A percentile compares a stretch with the other conserved stretches of the same genome.
Conservation (phyloP, 2,329 filamentous ascomycete species). For the Metarhizium robertsii region DNA sequence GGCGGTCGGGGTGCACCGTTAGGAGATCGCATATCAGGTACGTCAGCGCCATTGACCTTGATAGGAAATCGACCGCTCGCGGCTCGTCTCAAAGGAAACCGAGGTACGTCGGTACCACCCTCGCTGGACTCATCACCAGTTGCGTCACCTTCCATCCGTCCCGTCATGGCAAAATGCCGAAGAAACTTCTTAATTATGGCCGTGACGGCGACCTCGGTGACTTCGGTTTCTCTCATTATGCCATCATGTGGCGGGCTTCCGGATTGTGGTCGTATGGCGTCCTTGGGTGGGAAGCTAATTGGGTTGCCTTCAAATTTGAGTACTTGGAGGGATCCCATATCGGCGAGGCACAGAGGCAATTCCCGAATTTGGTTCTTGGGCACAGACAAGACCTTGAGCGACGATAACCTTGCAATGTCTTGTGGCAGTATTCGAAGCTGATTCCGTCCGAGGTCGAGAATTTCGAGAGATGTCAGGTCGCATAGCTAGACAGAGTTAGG, state of each 20-base stretch:
- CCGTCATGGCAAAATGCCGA: conserved; percentile 41
- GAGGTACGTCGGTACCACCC: conserved; percentile 63
- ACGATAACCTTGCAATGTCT: conserved; percentile 71
- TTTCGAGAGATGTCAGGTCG: conserved; percentile 77
- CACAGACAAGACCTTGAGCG: conserved; percentile 80
- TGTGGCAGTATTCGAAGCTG: conserved; percentile 69
- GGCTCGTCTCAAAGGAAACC: conserved; percentile 54
- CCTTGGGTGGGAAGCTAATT: conserved; percentile 67
- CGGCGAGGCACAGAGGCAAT: conserved; percentile 72
- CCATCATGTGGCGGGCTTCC: conserved; percentile 47
- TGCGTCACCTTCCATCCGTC: conserved; percentile 44
- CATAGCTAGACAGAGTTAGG: conserved; percentile 54
- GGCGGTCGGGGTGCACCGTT: conserved; percentile 53
- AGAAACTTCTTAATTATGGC: conserved; percentile 53
- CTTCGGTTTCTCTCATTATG: conserved; percentile 47
- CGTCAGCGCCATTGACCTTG: conserved; percentile 65
- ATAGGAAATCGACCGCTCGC: conserved; percentile 59
- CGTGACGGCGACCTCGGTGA: conserved; percentile 51
- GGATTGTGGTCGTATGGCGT: conserved; percentile 52
- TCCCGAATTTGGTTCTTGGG: conserved; percentile 81
- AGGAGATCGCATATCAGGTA: conserved; percentile 59
- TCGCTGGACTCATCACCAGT: conserved; percentile 59
- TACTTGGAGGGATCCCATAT: conserved; percentile 83
- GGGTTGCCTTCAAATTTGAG: conserved; percentile 87
- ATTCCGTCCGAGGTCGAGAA: conserved; percentile 86